Conservation (phyloP, 352 stramenopile genomes). For the Plasmopara halstedii region DNA sequence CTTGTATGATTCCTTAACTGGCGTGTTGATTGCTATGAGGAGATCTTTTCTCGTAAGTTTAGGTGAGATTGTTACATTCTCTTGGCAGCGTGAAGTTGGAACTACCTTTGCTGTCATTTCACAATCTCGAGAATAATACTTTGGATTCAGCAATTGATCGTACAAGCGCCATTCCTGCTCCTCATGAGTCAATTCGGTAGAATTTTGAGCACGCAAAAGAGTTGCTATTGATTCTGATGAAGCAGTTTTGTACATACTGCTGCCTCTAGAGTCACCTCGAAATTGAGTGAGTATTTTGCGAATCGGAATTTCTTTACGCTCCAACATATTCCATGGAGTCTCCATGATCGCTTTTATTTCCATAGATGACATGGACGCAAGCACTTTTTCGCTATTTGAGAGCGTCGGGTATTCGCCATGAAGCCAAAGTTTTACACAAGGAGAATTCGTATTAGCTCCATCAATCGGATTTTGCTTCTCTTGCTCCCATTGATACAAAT, state of each 20-base stretch:
- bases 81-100: slow-evolving; percentile 2
- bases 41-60: slow-evolving; percentile 56
- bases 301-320: slow-evolving; percentile 64
- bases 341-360: slow-evolving; percentile 68
- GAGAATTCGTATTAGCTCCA: slow-evolving; percentile 12
- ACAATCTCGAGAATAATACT: slow-evolving; percentile 53
- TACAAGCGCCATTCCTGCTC: slow-evolving; percentile 65
- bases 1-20: slow-evolving; percentile 70
- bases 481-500: slow-evolving; percentile 65
- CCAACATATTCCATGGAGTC: slow-evolving; percentile 62
- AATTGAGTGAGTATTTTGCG: slow-evolving; percentile 68
- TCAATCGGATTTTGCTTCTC: slow-evolving; percentile 19
- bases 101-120: slow-evolving; percentile 26
- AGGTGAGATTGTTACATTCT: slow-evolving; percentile 21
- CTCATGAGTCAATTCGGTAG: slow-evolving; percentile 43
- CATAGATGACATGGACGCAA: slow-evolving; percentile 48
- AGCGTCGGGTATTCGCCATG: slow-evolving; percentile 43
- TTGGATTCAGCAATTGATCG: slow-evolving; percentile 64
- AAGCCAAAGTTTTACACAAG: slow-evolving; percentile 26
- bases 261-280: slow-evolving; percentile 34
- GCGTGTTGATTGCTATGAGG: slow-evolving; percentile 45
- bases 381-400: slow-evolving; percentile 55
- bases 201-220: slow-evolving; percentile 43
- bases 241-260: slow-evolving; percentile 7
- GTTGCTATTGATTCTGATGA: slow-evolving; percentile 27